Base-by-base conservation (phyloP, 2,329 filamentous ascomycete species). In the Fusarium abutilonis region DNA sequence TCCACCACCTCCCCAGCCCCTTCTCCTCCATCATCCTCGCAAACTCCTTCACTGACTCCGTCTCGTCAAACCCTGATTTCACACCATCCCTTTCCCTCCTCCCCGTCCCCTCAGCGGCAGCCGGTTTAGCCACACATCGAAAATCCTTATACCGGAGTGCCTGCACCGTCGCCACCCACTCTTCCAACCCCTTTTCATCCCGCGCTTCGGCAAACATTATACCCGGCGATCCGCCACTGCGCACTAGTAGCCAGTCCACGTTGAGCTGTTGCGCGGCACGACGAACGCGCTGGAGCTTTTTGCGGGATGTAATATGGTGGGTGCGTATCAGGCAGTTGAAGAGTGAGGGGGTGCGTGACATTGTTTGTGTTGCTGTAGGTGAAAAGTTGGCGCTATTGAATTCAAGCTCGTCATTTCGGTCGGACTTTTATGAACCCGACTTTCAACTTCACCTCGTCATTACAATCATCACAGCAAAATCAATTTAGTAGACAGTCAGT, bases 251-350 rank as follows among this genome's bases (percentile, higher is more conserved):
- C 52, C 60, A 69, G 63, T 84, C 88, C 46, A 88, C 83, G 52
- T 86, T 77, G 64, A 84, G 79, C 42, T 83, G 79, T 29, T 84
- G 80, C 7, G 88, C 86, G 4, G 85, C 83, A 73, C 89, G 89
- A 46, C 81, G 85, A 19, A 93, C 80, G 52, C 76, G 76, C 8
- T 78, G 76, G 1, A 83, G 76, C 71, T 93, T 93, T 72, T 92
- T 92, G 63, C 89, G 87, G 0, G 89, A 92, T 4, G 89, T 93
- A 70, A 93, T 92, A 74, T 93, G 90, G 67, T 93, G 90, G 0
- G 90, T 93, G 48, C 89, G 85, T 58, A 93, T 91, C 41, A 93
- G 78, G 26, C 60, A 64, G n/a, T 64, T 68, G 43, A 71, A 71
- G 13, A 71, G 44, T 4, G 53, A 39, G 1, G 59, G 32, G 2